Evolutionary conservation across 1,284 basidiomycete genomes (phyloP).

Genomic region (Inonotus obliquus): DNA sequence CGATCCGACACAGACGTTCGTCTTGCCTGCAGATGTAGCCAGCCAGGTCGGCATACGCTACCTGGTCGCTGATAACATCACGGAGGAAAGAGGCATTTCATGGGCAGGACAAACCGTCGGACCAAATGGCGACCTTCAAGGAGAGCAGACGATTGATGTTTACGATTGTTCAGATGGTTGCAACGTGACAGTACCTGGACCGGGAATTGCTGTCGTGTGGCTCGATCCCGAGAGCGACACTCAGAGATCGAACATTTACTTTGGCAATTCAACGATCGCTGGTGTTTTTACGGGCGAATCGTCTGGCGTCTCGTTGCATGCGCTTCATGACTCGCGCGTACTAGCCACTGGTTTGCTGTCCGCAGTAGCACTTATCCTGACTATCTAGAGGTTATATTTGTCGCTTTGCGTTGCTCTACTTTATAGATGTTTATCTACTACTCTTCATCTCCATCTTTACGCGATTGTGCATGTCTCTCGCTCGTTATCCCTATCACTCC

Average conservation of each 20-base stretch:
- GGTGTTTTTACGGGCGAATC: not conserved
- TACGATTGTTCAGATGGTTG: conserved; percentile 34
- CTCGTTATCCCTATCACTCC: not conserved
- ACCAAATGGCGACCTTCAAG: conserved; percentile 34
- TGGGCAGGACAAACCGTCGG: conserved; percentile 47
- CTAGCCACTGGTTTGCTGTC: not conserved
- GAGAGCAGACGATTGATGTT: conserved; percentile 38
- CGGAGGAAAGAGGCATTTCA: conserved; percentile 51
- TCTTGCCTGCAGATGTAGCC: conserved; percentile 30
- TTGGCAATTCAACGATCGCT: conserved; percentile 16
- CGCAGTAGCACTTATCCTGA: not conserved
- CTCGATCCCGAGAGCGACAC: conserved; percentile 6
- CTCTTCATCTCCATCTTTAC: not conserved
- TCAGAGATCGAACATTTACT: conserved; percentile 8
- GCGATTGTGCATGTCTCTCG: not conserved
- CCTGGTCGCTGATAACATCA: conserved; percentile 39
- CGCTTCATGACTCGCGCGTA: not conserved
- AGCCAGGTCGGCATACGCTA: conserved; percentile 38
- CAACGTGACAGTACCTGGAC: conserved; percentile 38
- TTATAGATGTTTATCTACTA: not conserved
- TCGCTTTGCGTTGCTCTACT: not conserved
- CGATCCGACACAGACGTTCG: conserved; percentile 14
- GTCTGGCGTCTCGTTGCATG: not conserved
- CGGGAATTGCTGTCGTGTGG: conserved; percentile 42
- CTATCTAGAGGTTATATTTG: not conserved